These are phyloP conservation scores for Calophaca sinica DNA, from an alignment of 306 rosid genomes.

Conservation along the genomic window DNA sequence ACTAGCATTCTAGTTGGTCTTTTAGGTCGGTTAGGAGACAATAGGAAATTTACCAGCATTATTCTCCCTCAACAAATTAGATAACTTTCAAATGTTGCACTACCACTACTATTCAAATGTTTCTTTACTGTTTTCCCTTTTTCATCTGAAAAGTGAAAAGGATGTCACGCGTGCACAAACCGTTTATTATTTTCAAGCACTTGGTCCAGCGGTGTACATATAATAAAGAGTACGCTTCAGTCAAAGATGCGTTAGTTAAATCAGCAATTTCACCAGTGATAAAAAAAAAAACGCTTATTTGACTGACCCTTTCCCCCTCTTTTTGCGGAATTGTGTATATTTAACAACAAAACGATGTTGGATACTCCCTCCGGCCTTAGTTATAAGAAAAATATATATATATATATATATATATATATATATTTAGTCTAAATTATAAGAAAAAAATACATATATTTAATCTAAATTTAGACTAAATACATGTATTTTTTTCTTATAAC, in stretches of 20 bases:
- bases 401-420: too few relatives aligned
- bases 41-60: too few relatives aligned
- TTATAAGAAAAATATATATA: too few relatives aligned
- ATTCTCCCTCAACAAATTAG: too few relatives aligned
- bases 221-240: conserved; percentile 29
- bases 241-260: conserved; percentile 47
- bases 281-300: conserved; percentile 42
- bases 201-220: conserved; percentile 33
- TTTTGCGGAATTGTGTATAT: conserved; percentile 26
- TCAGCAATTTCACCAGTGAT: conserved; percentile 30
- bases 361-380: too few relatives aligned
- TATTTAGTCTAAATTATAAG: too few relatives aligned
- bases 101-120: background rate
- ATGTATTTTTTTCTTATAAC: too few relatives aligned
- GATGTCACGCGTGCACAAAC: conserved; percentile 44
- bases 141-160: conserved; percentile 52
- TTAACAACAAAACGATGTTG: conserved; percentile 18
- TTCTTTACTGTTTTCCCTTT: conserved; percentile 7
- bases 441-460: too few relatives aligned
- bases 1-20: too few relatives aligned
- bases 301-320: conserved; percentile 19
- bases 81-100: too few relatives aligned
- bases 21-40: too few relatives aligned
- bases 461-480: too few relatives aligned
- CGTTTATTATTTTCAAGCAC: conserved; percentile 42